Conservation (phyloP, 768 basidiomycete species). For the Mycena latifolia region DNA sequence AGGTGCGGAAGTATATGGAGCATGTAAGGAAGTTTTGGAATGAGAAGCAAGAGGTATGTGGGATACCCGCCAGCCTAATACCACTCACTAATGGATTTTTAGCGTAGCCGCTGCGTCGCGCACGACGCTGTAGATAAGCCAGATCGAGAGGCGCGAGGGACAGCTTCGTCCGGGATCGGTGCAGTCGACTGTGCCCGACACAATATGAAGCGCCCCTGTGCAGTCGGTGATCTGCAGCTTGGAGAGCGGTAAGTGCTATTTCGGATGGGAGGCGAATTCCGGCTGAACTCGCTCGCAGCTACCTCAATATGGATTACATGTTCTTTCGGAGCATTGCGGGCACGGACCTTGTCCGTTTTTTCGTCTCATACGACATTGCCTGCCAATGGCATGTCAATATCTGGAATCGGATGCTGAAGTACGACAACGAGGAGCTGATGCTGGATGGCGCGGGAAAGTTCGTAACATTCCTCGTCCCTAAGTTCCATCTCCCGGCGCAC, state of each 20-base stretch:
- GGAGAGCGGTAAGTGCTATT: conserved; percentile 32
- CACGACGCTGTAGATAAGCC: too few relatives aligned
- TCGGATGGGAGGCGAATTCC: not conserved
- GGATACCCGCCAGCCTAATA: not conserved
- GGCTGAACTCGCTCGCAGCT: conserved; percentile 4
- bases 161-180: conserved; percentile 37
- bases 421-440: not conserved
- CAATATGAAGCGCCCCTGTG: conserved; percentile 25
- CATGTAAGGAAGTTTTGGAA: not conserved
- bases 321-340: conserved; percentile 35
- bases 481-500: too few relatives aligned
- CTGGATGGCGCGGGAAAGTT: conserved; percentile 15
- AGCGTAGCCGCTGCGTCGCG: too few relatives aligned
- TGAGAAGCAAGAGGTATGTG: not conserved
- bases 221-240: conserved; percentile 34
- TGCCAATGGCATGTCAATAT: too few relatives aligned
- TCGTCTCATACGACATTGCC: conserved; percentile 25
- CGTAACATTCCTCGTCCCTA: too few relatives aligned
- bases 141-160: conserved; percentile 20
- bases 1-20: conserved; percentile 22
- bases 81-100: not conserved
- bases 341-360: too few relatives aligned
- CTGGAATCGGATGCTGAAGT: conserved; percentile 10
- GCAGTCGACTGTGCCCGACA: conserved; percentile 36
- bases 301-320: conserved; percentile 43